A percentile compares a stretch with the other conserved stretches of the same genome.
Conservation (phyloP, 2,329 filamentous ascomycete species). For the Colletotrichum lupini region DNA sequence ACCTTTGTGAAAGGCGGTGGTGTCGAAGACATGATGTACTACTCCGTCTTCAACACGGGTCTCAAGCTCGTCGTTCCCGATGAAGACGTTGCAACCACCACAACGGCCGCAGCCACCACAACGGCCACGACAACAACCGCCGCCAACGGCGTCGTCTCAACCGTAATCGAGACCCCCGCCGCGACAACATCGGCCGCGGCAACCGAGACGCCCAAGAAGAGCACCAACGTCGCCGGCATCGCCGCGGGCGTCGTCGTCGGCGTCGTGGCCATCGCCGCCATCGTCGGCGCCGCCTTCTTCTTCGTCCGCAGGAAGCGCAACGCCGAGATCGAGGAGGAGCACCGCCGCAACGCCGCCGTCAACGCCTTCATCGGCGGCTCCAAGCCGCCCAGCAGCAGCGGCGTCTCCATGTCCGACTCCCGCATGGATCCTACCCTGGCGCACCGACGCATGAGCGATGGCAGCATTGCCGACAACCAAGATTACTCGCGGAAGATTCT, state of each 20-base stretch:
- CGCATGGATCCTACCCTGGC: constrained; percentile 89
- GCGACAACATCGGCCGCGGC: constrained; percentile 33
- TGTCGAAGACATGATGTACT: constrained; percentile 43
- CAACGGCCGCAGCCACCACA: constrained; percentile 38
- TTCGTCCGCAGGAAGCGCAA: constrained; percentile 81
- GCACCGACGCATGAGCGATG: constrained; percentile 87
- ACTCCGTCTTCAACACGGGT: constrained; percentile 64
- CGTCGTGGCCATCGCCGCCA: constrained; percentile 74
- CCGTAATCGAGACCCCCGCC: constrained; percentile 19
- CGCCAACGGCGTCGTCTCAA: constrained; percentile 21
- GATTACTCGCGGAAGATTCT: constrained; percentile 97
- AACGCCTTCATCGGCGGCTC: constrained; percentile 78
- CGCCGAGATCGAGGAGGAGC: constrained; percentile 83
- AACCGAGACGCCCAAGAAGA: constrained; percentile 36
- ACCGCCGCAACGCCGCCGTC: constrained; percentile 82
- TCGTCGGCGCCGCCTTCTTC: constrained; percentile 77
- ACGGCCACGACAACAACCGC: constrained; percentile 37
- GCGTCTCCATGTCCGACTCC: constrained; percentile 80
- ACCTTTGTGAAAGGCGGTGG: constrained; percentile 46
- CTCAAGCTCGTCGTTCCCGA: constrained; percentile 52
- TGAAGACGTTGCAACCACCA: constrained; percentile 43
- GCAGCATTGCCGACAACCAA: constrained; percentile 96
- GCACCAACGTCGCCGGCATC: constrained; percentile 83
- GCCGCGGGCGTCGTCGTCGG: constrained; percentile 90
- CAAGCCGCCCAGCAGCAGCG: constrained; percentile 71